Base-by-base conservation (phyloP, 2,329 filamentous ascomycete species). In the Colletotrichum euphorbiae region DNA sequence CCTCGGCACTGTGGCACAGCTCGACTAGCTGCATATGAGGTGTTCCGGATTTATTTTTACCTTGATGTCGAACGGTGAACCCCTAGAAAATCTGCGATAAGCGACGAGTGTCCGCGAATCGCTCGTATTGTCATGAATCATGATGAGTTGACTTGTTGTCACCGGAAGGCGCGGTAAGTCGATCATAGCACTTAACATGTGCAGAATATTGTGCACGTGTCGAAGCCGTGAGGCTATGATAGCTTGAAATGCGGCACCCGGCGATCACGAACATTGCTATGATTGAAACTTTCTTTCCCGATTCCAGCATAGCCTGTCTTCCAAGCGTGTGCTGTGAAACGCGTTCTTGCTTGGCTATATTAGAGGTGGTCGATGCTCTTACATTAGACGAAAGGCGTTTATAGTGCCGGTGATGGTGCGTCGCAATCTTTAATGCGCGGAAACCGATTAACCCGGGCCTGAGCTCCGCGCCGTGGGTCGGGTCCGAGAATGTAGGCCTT, bases 31-130 rank as follows among this genome's bases (percentile, higher is more conserved):
- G 5, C 33, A 40, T 19, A 48, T 13, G 28, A 19, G 24, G 13
- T 55, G 63, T 67, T 62, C 19, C 63, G 62, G 50, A 31, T 67
- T 51, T 36, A 67, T 31, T 62, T 58, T 36, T 57, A 17, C 21
- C 12, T 36, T 48, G 11, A 48, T 24, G 19, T n/a, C 31, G 43
- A 31, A n/a, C n/a, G n/a, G n/a, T n/a, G n/a, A n/a, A 15, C 7
- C 31, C 33, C 21, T 12, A 21, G 1, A 54, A 3, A 19, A 24
- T 28, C 17, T 45, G 15, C 21, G 9, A 51, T 60, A 28, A 42
- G 21, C 42, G 31, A 57, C 43, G 33, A 8, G 9, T 38, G 3
- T 1, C 33, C 6, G 33, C 46, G 45, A 13, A 51, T 40, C 19
- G 11, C 42, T 42, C 17, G 12, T 21, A 13, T 28, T 15, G 13